Base-by-base conservation (phyloP, 1,284 basidiomycete genomes). In the Xerocomus amazonicus region DNA sequence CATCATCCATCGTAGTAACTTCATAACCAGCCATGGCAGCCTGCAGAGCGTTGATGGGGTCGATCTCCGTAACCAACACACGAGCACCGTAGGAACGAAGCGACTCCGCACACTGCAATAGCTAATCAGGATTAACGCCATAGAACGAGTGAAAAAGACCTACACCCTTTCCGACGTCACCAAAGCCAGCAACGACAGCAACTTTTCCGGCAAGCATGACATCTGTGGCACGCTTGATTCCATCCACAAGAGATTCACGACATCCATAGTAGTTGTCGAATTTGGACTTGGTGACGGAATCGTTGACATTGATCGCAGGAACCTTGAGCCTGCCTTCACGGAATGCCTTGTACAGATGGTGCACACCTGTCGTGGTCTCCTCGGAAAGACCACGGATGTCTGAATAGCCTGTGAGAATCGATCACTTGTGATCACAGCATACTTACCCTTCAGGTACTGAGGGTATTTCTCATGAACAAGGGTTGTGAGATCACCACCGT, bases 131-230 rank as follows among this genome's bases (percentile, higher is more conserved):
- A 59, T 29, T 33, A 16, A 38, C 12, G 2, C 3, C 16, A 34
- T 13, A 5, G 26, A 27, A 7, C 34, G 28, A 33, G 12, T 7
- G 13, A 3, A 43, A 2, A 47, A 37, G 38, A 52, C 40, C 9
- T 76, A 93, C 92, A 56, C 96, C 96, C 77, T 99, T 99, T 62
- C 96, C 96, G 65, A 99, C 96, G 68, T 99, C 96, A 79, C 96
- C 96, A 73, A 90, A 99, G 56, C 96, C 96, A 62, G 96, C 96
- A 62, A 99, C 96, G 59, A 99, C 91, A 54, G 95, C 95, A 60
- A 98, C 92, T 79, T 99, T 99, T 54, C 96, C 96, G 64, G 97
- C 97, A 70, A 99, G 86, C 96, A 99, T 99, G 71, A 99, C 93
- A 73, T 99, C 96, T 62, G 96, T 99, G 55, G 96, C 96, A 70